These are phyloP conservation scores for Magnusiomyces suaveolens DNA, from an alignment of 1,139 yeast genomes.

Conservation along the genomic window DNA sequence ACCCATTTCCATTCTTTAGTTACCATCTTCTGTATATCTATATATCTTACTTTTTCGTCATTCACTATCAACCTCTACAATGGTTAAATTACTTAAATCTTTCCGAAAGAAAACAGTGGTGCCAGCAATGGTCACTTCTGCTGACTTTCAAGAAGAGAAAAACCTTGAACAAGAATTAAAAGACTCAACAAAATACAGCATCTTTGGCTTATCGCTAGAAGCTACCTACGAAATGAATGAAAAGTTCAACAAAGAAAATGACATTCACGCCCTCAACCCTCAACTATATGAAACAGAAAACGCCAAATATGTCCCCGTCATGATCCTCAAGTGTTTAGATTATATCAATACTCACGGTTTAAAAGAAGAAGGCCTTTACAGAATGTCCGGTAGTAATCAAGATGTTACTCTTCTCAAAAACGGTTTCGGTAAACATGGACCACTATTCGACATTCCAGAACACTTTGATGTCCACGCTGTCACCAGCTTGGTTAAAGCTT, in stretches of 20 bases:
- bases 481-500: conserved; percentile 71
- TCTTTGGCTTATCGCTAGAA: conserved; percentile 24
- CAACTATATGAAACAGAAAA: conserved; percentile 10
- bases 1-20: too few relatives aligned
- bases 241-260: conserved; percentile 5
- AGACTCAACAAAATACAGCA: conserved; percentile 15
- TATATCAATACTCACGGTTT: conserved; percentile 38
- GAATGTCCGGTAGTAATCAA: conserved; percentile 69
- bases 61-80: neutral
- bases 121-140: conserved; percentile 1
- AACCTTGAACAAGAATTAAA: neutral
- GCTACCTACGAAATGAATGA: conserved; percentile 20
- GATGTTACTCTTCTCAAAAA: conserved; percentile 52
- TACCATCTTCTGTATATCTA: too few relatives aligned
- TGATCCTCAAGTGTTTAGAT: conserved; percentile 21
- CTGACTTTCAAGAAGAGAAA: neutral
- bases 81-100: neutral
- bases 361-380: conserved; percentile 71
- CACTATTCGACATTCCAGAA: conserved; percentile 51
- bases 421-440: conserved; percentile 53
- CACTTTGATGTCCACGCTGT: conserved; percentile 73
- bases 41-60: neutral
- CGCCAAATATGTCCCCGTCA: conserved; percentile 21
- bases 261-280: conserved; percentile 1
- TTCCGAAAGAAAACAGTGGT: neutral